phyloP scores from a whole-genome alignment of 2,329 filamentous ascomycete species.

The Calonectria pteridis region DNA sequence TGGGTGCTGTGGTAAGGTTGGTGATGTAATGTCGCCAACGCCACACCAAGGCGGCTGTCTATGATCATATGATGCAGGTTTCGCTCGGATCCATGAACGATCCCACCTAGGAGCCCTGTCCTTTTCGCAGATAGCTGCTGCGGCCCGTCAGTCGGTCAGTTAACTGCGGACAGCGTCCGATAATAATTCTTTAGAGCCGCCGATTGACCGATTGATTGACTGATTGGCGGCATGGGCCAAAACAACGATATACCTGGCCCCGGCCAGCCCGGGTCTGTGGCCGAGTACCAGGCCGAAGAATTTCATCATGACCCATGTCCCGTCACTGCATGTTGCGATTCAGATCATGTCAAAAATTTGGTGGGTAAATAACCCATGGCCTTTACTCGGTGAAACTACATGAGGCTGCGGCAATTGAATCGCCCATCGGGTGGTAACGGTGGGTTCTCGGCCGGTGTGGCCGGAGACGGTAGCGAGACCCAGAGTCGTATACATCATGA shows the following conservation, averaged over 20 bases:
- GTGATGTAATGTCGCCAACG: constrained; percentile 43
- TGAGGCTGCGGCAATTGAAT: constrained; percentile 26
- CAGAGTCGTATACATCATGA: constrained; percentile 16
- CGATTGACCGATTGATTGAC: constrained; percentile 20
- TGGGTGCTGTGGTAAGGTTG: constrained; percentile 24
- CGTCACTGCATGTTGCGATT: not conserved
- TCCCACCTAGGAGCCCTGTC: constrained; percentile 3
- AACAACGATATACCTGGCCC: constrained; percentile 14
- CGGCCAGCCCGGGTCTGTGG: constrained; percentile 25
- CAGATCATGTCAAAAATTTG: constrained; percentile 3
- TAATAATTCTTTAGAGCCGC: constrained; percentile 5
- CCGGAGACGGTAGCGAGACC: constrained; percentile 21
- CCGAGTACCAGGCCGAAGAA: constrained; percentile 27
- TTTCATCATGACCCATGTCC: constrained; percentile 16
- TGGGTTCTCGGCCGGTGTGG: constrained; percentile 27
- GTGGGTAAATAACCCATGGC: constrained; percentile 9
- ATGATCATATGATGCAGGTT: constrained; percentile 45
- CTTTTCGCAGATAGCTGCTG: constrained; percentile 19
- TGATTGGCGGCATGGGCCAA: constrained; percentile 14
- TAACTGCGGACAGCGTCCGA: constrained; percentile 8
- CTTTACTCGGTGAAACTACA: constrained; percentile 26
- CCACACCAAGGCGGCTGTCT: constrained; percentile 39
- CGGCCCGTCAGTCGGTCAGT: constrained; percentile 14
- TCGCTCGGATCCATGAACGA: constrained; percentile 25
- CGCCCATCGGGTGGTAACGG: constrained; percentile 18